These are phyloP conservation scores for Coriolopsis trogii DNA, from an alignment of 1,284 basidiomycete genomes.

Conservation along the genomic window DNA sequence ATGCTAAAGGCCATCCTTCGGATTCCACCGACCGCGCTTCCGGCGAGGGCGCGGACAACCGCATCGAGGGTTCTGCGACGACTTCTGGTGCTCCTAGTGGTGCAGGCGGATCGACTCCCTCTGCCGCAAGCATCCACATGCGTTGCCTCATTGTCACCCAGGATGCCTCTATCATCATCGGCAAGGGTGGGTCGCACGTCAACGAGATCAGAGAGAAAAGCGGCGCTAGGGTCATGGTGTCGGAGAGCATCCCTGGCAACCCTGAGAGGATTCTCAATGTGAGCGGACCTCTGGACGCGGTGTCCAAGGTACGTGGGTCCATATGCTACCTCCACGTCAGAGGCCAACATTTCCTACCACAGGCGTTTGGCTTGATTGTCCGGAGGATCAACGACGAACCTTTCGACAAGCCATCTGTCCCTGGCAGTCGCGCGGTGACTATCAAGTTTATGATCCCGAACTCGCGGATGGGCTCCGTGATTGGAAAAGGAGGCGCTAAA, in stretches of 20 bases:
- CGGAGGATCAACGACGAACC: conserved; percentile 99
- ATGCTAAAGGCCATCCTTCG: conserved; percentile 34
- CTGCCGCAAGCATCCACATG: conserved; percentile 87
- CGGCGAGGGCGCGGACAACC: conserved; percentile 28
- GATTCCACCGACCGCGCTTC: conserved; percentile 26
- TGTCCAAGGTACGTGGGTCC: conserved; percentile 79
- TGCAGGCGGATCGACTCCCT: conserved; percentile 38
- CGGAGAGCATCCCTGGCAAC: conserved; percentile 96
- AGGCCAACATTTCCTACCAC: conserved; percentile 14
- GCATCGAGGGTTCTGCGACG: conserved; percentile 36
- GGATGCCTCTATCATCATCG: conserved; percentile 99
- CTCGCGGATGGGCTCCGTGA: conserved; percentile 99
- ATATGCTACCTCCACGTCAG: conserved; percentile 4
- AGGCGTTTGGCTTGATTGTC: conserved; percentile 99
- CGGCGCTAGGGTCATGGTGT: conserved; percentile 93
- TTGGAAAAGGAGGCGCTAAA: conserved; percentile 96
- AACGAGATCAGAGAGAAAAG: conserved; percentile 99
- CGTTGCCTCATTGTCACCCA: conserved; percentile 97
- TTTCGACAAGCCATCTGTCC: conserved; percentile 96
- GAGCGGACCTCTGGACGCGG: conserved; percentile 96
- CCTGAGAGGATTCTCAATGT: conserved; percentile 98
- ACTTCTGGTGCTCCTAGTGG: conserved; percentile 48
- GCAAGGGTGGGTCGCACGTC: conserved; percentile 94
- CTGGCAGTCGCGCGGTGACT: conserved; percentile 96
- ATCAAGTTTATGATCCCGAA: conserved; percentile 99